Percentiles rank a stretch among this genome's conserved stretches.
Conservation (phyloP, 495 filamentous ascomycete genomes). For the Symbiotaphrina buchneri region DNA sequence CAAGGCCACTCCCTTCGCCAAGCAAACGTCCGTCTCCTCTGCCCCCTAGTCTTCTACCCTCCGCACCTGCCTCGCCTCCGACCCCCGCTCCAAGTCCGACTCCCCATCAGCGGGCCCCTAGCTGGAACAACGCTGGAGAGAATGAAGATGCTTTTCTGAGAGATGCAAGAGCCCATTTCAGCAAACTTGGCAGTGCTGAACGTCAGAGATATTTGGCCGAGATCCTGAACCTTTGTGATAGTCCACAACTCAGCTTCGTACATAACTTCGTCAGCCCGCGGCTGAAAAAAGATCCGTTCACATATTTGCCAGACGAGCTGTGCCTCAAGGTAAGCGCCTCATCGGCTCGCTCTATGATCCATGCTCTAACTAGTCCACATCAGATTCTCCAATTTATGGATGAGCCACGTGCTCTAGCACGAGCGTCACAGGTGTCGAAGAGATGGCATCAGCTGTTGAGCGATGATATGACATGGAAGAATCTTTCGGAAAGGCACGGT, state of each 20-base stretch:
- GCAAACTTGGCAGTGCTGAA: conserved; percentile 24
- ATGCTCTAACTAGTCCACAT: not conserved
- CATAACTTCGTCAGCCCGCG: conserved; percentile 79
- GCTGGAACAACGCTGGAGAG: conserved; percentile 32
- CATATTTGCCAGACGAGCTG: conserved; percentile 69
- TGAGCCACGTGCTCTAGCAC: conserved; percentile 74
- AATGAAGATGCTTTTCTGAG: conserved; percentile 30
- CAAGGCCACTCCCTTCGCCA: conserved; percentile 26
- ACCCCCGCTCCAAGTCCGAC: conserved; percentile 48
- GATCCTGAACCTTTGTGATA: conserved; percentile 77
- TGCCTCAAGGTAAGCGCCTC: conserved; percentile 51
- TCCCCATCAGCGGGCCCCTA: conserved; percentile 32
- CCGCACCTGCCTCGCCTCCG: conserved; percentile 43
- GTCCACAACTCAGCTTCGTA: conserved; percentile 83
- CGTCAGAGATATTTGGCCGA: conserved; percentile 52
- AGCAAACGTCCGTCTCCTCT: conserved; percentile 25
- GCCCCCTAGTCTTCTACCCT: conserved; percentile 37
- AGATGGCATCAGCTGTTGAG: conserved; percentile 83
- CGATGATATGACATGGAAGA: conserved; percentile 97
- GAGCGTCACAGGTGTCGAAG: conserved; percentile 79
- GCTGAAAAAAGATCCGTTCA: conserved; percentile 89
- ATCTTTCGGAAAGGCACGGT: conserved; percentile 80
- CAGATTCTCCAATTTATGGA: conserved; percentile 87
- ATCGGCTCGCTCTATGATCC: too few species aligned
- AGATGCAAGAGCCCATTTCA: conserved; percentile 31